Evolutionary conservation across 495 filamentous ascomycete genomes (phyloP).

Genomic region (Penicillium samsonianum): DNA sequence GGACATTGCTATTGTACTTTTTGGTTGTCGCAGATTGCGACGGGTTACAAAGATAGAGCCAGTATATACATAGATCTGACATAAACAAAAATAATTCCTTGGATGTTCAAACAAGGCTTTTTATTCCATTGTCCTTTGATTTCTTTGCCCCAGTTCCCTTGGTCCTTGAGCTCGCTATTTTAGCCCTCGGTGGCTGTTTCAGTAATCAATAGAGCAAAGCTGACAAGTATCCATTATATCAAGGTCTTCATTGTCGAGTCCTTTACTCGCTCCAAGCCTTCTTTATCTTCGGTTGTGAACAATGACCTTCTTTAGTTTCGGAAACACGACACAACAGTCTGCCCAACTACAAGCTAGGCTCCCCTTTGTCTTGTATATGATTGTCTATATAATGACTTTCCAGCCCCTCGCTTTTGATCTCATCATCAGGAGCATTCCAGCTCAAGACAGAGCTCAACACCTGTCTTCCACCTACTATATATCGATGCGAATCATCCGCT

Average conservation of each 20-base stretch:
- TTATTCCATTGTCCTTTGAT: background rate
- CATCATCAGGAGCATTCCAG: background rate
- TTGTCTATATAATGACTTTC: slow-evolving; percentile 14
- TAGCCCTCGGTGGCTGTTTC: background rate
- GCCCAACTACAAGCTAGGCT: background rate
- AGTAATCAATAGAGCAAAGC: slow-evolving; percentile 7
- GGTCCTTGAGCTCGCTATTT: background rate
- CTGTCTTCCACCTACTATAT: background rate
- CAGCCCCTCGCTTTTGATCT: background rate
- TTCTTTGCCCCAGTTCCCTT: background rate
- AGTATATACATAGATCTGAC: slow-evolving; percentile 16
- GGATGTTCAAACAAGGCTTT: background rate
- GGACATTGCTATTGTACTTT: slow-evolving; percentile 18
- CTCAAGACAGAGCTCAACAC: background rate
- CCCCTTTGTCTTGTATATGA: background rate
- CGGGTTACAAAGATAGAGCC: slow-evolving; percentile 17
- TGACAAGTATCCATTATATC: background rate
- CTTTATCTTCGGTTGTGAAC: background rate
- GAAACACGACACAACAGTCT: slow-evolving; percentile 5
- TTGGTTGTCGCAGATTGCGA: background rate
- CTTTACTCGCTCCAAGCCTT: background rate
- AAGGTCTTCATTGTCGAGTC: slow-evolving; percentile 2
- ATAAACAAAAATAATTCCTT: slow-evolving; percentile 14
- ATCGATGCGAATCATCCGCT: background rate
- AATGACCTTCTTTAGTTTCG: slow-evolving; percentile 1